Evolutionary conservation across 2,329 filamentous ascomycete species (phyloP).

Genomic region (Colletotrichum coccodes): DNA sequence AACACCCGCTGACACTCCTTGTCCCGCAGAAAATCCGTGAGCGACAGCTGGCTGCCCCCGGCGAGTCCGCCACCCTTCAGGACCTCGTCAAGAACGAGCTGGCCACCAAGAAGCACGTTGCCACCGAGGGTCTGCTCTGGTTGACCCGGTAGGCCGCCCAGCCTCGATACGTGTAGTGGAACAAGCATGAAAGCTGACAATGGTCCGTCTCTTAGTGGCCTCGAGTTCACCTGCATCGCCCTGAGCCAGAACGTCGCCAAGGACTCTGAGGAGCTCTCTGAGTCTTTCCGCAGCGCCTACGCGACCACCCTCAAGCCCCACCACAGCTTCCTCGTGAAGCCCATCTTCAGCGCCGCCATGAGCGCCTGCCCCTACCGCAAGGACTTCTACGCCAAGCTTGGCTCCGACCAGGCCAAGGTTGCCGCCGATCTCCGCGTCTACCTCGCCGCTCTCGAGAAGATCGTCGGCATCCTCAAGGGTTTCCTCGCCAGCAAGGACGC

Average conservation of each 20-base stretch:
- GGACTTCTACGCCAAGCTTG: conserved; percentile 92
- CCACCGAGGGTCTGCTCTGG: conserved; percentile 92
- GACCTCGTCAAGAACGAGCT: conserved; percentile 87
- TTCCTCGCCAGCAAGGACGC: conserved; percentile 67
- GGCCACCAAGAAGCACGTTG: conserved; percentile 87
- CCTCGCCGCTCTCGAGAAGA: conserved; percentile 80
- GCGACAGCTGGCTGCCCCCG: conserved; percentile 80
- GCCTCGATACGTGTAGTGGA: background rate
- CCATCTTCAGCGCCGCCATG: conserved; percentile 94
- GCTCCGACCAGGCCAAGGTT: conserved; percentile 72
- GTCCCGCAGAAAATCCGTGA: conserved; percentile 83
- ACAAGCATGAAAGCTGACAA: conserved; percentile 5
- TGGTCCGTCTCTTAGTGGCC: conserved; percentile 67
- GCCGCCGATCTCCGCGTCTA: conserved; percentile 73
- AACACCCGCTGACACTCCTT: background rate
- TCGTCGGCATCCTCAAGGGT: conserved; percentile 78
- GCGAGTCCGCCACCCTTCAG: conserved; percentile 86
- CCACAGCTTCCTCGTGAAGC: conserved; percentile 90
- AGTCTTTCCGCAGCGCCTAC: conserved; percentile 90
- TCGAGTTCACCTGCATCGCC: conserved; percentile 92
- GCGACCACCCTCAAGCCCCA: conserved; percentile 89
- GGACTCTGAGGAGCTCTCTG: conserved; percentile 77
- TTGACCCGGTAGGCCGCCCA: conserved; percentile 75
- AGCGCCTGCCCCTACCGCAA: conserved; percentile 90
- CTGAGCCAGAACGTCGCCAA: conserved; percentile 81